Evolutionary conservation across 345 rosid species (phyloP).

Genomic region (Clausena lansium): DNA sequence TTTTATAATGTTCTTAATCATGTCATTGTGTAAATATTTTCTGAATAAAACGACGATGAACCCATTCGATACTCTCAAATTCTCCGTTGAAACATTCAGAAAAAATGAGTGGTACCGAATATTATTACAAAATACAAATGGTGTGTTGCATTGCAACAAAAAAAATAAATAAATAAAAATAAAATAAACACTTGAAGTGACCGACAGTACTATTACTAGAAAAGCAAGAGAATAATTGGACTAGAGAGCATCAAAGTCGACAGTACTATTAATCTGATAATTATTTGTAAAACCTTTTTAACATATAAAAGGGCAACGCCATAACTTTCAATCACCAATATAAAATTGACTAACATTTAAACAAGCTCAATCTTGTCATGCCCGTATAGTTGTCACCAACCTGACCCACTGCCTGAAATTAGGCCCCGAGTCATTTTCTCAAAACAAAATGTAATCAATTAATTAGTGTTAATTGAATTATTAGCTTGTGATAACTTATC

Average conservation of each 20-base stretch:
- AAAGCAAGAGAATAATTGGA: background rate
- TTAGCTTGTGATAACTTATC: background rate
- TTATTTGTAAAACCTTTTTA: background rate
- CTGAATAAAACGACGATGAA: too few relatives aligned
- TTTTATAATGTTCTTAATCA: too few relatives aligned
- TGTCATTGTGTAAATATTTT: too few relatives aligned
- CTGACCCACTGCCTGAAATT: conserved; percentile 3
- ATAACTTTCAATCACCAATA: background rate
- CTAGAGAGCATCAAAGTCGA: background rate
- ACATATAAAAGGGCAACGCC: background rate
- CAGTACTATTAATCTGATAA: too few relatives aligned
- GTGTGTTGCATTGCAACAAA: background rate
- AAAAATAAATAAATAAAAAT: too few relatives aligned
- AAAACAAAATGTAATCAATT: background rate
- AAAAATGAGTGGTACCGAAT: background rate
- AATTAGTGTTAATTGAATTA: background rate
- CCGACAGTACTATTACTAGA: background rate
- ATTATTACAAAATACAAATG: background rate
- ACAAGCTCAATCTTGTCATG: conserved; percentile 8
- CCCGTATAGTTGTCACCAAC: background rate
- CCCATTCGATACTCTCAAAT: too few relatives aligned
- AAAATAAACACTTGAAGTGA: background rate
- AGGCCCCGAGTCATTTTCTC: conserved; percentile 5
- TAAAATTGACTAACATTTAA: background rate
- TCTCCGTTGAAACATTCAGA: too few relatives aligned